Evolutionary conservation across 139 green algal species (phyloP), one percentile per base, ranked within the genome.

Genomic region (Chlamydomonas sphaeroides): DNA sequence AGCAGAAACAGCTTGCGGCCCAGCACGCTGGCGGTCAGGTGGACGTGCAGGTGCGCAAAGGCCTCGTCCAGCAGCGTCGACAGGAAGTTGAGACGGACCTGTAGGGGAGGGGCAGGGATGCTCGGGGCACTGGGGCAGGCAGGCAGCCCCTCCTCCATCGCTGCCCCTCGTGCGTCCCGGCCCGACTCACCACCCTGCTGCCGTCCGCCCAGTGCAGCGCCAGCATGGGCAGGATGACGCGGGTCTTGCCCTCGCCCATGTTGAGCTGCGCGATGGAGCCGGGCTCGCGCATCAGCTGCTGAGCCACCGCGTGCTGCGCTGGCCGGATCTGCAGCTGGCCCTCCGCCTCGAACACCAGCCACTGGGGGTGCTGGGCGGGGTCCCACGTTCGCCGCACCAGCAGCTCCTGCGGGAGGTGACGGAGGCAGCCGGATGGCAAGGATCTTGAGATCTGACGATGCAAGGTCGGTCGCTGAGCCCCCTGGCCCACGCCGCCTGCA

Each of bases 221-320:
- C 65, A 94, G 79, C 89, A 93, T 93, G 56, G 91, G 89, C 68
- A 93, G 74, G 62, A 94, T 94, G 79, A 94, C 85, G 11, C 91
- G 84, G 41, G 91, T 93, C 86, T 94, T 94, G 82, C 91, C 91
- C 80, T 93, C 90, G n/a, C 90, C 90, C 90, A 92, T 92, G 88
- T 93, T 93, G 70, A 93, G 90, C 87, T 93, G 90, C 33, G 20
- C 79, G 65, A 89, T 84, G 59, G 61, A 33, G 25, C 89, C 89
- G 0, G 74, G 62, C 20, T 90, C 28, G 18, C 56, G 14, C 33
- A 94, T 86, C 35, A 94, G 80, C 33, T 89, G 62, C 33, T 66
- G 0, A 0, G 89, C 88, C 21, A 92, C 72, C 23, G 48, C 32
- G 57, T 93, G 39, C 85, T 94, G 91, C 36, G 30, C 42, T 4